phyloP scores from a whole-genome alignment of 345 rosid species.

The Carallia brachiata region DNA sequence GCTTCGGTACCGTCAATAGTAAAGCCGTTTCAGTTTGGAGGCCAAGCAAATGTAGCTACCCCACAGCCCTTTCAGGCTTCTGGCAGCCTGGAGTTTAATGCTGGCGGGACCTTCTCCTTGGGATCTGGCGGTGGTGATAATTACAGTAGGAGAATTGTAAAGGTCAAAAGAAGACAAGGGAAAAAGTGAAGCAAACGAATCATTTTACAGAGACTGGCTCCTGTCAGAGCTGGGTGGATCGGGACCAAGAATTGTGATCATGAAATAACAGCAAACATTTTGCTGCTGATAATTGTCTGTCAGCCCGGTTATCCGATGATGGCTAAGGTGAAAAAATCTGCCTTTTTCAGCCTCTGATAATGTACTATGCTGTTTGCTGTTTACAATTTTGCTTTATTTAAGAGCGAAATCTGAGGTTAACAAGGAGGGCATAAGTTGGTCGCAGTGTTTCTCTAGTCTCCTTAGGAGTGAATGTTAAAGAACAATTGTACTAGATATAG shows the following conservation, averaged over 20 bases:
- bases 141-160: conserved; percentile 51
- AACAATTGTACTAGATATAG: conserved; percentile 28
- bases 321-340: neutral
- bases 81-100: conserved; percentile 56
- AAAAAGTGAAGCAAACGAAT: conserved; percentile 44
- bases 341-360: conserved; percentile 1
- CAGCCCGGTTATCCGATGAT: conserved; percentile 6
- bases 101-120: conserved; percentile 80
- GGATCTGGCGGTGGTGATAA: conserved; percentile 76
- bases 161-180: conserved; percentile 37
- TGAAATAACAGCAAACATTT: neutral
- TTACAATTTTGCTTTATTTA: neutral
- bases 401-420: neutral
- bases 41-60: conserved; percentile 42
- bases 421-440: conserved; percentile 14
- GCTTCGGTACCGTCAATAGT: conserved; percentile 42
- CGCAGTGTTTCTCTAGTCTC: conserved; percentile 41
- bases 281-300: conserved; percentile 2
- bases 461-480: conserved; percentile 14
- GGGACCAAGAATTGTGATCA: conserved; percentile 17
- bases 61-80: conserved; percentile 66
- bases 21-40: conserved; percentile 64
- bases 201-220: neutral
- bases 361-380: conserved; percentile 7
- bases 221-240: neutral